These are phyloP conservation scores for Agaricus subrufescens DNA, from an alignment of 768 basidiomycete species.

Conservation along the genomic window DNA sequence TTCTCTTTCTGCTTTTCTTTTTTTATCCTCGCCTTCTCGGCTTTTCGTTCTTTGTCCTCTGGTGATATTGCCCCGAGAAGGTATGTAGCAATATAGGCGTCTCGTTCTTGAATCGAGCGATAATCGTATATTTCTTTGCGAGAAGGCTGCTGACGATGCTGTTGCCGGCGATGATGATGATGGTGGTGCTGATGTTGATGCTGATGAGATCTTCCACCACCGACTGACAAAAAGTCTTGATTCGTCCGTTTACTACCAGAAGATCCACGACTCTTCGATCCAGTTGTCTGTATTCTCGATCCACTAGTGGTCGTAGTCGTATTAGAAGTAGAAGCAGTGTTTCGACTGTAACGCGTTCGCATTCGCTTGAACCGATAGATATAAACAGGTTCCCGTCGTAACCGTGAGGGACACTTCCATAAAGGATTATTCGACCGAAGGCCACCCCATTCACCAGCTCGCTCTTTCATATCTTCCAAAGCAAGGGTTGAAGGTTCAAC, in stretches of 20 bases:
- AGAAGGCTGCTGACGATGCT: background rate
- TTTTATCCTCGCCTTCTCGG: constrained; percentile 21
- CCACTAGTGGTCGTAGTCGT: too few species aligned
- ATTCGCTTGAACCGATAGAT: background rate
- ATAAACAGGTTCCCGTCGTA: constrained; percentile 1
- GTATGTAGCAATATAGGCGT: background rate
- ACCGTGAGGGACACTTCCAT: background rate
- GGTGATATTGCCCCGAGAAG: background rate
- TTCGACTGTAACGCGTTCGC: background rate
- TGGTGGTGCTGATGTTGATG: too few species aligned
- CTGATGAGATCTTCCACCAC: background rate
- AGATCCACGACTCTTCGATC: too few species aligned
- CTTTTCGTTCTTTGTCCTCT: constrained; percentile 12
- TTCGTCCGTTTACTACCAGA: background rate
- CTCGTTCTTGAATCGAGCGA: background rate
- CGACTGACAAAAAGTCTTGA: background rate
- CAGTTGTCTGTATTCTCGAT: too few species aligned
- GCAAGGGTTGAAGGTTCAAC: constrained; percentile 4
- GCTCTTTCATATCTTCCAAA: background rate
- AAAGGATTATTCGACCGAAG: constrained; percentile 1
- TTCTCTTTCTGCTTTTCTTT: constrained; percentile 24
- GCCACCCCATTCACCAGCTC: constrained; percentile 3
- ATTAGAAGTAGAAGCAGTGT: too few species aligned
- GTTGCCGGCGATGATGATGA: background rate
- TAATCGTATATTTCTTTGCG: background rate